These are phyloP conservation scores for Priceomyces haplophilus DNA, from an alignment of 805 yeast genomes.

Conservation along the genomic window DNA sequence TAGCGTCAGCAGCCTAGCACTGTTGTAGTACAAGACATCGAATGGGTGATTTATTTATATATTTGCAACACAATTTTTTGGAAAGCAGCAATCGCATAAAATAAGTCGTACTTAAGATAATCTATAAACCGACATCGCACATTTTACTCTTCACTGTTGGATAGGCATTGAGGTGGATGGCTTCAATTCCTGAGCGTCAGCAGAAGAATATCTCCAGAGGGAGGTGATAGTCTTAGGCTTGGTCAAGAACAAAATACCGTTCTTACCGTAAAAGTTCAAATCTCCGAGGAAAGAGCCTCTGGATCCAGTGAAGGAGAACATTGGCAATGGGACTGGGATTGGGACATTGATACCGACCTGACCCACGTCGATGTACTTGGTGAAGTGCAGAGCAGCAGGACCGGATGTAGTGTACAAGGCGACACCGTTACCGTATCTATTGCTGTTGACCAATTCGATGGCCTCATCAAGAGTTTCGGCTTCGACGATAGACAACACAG, in stretches of 20 bases:
- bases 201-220: conserved; percentile 58
- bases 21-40: no score
- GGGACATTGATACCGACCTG: conserved; percentile 79
- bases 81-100: no score
- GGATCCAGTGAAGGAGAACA: conserved; percentile 77
- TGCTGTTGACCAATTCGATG: conserved; percentile 56
- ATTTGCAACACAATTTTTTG: no score
- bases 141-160: conserved; percentile 35
- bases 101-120: no score
- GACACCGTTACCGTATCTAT: conserved; percentile 67
- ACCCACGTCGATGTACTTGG: conserved; percentile 65
- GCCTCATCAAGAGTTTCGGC: conserved; percentile 68
- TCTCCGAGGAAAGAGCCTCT: conserved; percentile 76
- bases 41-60: no score
- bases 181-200: conserved; percentile 43
- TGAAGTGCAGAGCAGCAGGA: conserved; percentile 66
- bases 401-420: conserved; percentile 70
- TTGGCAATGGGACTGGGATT: conserved; percentile 77
- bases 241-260: conserved; percentile 70
- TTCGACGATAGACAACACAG: conserved; percentile 62
- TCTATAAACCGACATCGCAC: no score
- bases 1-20: no score
- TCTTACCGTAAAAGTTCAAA: conserved; percentile 74
- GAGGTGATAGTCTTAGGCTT: conserved; percentile 73
- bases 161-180: conserved; percentile 70